Base-by-base conservation (phyloP, 257 asterid species). In the Petrea volubilis region DNA sequence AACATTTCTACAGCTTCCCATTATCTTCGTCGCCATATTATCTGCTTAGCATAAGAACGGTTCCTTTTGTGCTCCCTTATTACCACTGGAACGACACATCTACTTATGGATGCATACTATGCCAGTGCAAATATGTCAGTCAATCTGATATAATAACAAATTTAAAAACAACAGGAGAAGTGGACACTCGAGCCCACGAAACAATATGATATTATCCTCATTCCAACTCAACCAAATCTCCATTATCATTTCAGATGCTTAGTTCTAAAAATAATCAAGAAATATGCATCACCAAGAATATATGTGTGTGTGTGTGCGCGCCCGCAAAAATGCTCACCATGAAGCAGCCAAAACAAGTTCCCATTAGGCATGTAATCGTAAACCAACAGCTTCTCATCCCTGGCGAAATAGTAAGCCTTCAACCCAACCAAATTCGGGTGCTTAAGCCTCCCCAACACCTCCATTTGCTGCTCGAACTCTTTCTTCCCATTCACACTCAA, bases 381-480 rank as follows among this genome's bases (percentile, higher is more conserved):
- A 28, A 92, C 96, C 81, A 92, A 44, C 75, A 92, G 69, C 74
- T 90, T 92, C 76, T 92, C 98, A 78, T 92, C 91, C 66, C 86
- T 82, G 2, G 98, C 96, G 50, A 90, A 92, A 68, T 90, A 92
- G 40, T 85, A 92, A 29, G 95, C 97, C 62, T 88, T 90, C 84
- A 92, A 80, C 43, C 85, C 74, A 18, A 92, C 97, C 83, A 92
- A 76, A 81, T 90, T 90, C 0, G 85, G 83, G 31, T 92, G 98
- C 78, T 80, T 88, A 15, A 92, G 77, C 78, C 84, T 86, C 57
- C 98, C 98, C 25, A 92, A 60, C 9, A 90, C 84, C 78, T 88
- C 97, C 97, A 92, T 92, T 60, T 88, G 97, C 76, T 84, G 92
- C 81, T 92, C 98, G 49, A 92, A 92, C 62, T 92, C 97, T 18